A percentile compares a stretch with the other conserved stretches of the same genome.
phyloP scores from a whole-genome alignment of 2,329 filamentous ascomycete genomes.

The Colletotrichum liriopes region DNA sequence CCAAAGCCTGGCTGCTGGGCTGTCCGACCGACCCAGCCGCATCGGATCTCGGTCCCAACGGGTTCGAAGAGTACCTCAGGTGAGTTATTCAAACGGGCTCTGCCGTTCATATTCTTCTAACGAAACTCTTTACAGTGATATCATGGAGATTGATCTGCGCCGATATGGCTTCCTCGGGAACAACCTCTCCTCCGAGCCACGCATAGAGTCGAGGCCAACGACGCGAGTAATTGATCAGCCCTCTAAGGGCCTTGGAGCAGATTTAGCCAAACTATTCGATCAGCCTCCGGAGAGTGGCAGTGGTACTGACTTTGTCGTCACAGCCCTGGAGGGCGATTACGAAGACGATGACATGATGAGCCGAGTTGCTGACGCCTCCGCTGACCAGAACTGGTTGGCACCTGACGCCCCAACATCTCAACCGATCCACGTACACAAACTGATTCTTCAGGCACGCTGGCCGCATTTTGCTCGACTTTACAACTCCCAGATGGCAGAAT shows the following conservation, averaged over 20 bases:
- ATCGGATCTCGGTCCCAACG: constrained; percentile 77
- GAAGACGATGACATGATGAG: constrained; percentile 76
- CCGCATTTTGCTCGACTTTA: constrained; percentile 96
- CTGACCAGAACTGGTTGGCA: constrained; percentile 70
- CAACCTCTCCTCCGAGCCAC: constrained; percentile 72
- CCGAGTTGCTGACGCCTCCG: constrained; percentile 59
- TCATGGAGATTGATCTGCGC: constrained; percentile 93
- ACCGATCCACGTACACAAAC: constrained; percentile 94
- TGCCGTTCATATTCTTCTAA: background rate
- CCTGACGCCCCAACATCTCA: constrained; percentile 78
- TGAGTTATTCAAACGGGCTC: constrained; percentile 40
- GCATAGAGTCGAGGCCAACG: constrained; percentile 65
- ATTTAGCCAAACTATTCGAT: constrained; percentile 90
- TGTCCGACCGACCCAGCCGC: constrained; percentile 82
- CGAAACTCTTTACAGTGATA: constrained; percentile 70
- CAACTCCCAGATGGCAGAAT: constrained; percentile 95
- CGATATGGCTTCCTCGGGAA: constrained; percentile 93
- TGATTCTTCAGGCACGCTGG: constrained; percentile 96
- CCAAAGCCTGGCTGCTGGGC: constrained; percentile 96
- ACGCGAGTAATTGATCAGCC: constrained; percentile 67
- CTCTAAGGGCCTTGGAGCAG: constrained; percentile 82
- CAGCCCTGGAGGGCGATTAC: constrained; percentile 85
- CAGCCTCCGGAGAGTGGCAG: constrained; percentile 86
- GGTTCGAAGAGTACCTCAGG: constrained; percentile 90
- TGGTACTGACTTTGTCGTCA: constrained; percentile 92